These are phyloP conservation scores for Brassica nigra DNA, from an alignment of 345 rosid genomes.

Conservation along the genomic window DNA sequence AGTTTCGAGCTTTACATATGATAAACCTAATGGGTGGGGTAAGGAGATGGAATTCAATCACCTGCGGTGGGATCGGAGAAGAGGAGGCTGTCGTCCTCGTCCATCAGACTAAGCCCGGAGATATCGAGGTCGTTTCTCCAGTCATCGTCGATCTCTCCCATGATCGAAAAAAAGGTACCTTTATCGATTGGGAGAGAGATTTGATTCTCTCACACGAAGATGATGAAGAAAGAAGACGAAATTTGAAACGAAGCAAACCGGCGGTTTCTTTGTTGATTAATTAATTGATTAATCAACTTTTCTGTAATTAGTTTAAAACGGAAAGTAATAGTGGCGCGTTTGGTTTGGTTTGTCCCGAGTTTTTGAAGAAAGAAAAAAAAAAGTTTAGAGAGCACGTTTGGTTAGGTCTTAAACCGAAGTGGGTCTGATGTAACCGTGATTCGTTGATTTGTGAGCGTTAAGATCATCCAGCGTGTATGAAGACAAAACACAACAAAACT, in stretches of 20 bases:
- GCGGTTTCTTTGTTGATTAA: conserved; percentile 41
- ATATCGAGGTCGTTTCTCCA: conserved; percentile 42
- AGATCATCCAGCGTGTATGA: conserved; percentile 15
- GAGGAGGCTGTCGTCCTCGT: conserved; percentile 87
- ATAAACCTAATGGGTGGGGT: neutral
- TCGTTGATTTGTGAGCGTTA: conserved; percentile 21
- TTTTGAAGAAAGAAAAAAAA: no score
- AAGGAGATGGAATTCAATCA: conserved; percentile 13
- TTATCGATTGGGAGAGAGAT: conserved; percentile 1
- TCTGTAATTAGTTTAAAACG: neutral
- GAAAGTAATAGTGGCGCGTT: conserved; percentile 1
- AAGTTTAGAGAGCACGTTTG: neutral
- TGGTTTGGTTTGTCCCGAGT: neutral
- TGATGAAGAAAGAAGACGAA: neutral
- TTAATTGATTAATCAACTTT: conserved; percentile 5
- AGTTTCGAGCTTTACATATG: neutral
- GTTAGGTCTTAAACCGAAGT: conserved; percentile 3
- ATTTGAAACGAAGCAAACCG: conserved; percentile 63
- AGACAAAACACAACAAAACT: conserved; percentile 1
- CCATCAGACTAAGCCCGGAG: conserved; percentile 67
- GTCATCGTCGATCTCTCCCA: conserved; percentile 52
- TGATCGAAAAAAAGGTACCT: conserved; percentile 14
- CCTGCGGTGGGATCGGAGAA: conserved; percentile 48
- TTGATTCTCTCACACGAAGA: neutral
- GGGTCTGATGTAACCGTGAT: neutral